Evolutionary conservation across 2,329 filamentous ascomycete species (phyloP).

Genomic region (Nigrospora osmanthi): DNA sequence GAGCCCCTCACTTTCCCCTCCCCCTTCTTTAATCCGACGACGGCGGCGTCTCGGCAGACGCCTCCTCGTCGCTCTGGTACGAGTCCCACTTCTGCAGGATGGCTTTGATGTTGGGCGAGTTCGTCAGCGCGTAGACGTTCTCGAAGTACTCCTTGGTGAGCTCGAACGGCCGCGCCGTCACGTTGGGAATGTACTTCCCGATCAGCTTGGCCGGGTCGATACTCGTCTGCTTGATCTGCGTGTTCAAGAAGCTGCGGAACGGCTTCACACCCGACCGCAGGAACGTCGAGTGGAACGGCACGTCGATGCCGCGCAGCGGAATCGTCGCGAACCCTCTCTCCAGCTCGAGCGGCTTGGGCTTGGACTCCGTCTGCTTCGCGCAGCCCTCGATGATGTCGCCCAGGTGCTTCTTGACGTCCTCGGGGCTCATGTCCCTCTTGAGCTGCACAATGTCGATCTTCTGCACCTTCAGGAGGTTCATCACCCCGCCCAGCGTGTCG

Average conservation of each 20-base stretch:
- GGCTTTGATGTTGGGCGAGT: constrained; percentile 67
- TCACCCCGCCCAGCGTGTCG: constrained; percentile 70
- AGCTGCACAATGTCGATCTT: constrained; percentile 96
- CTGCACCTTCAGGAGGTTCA: constrained; percentile 93
- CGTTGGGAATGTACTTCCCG: constrained; percentile 98
- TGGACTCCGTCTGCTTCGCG: constrained; percentile 78
- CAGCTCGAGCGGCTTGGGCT: constrained; percentile 81
- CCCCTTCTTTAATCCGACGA: too few species aligned
- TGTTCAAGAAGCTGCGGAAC: constrained; percentile 94
- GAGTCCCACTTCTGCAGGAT: constrained; percentile 83
- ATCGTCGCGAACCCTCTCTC: constrained; percentile 96
- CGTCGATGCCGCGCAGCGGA: constrained; percentile 92
- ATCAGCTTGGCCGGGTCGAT: constrained; percentile 96
- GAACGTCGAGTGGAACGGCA: constrained; percentile 99
- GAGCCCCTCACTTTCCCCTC: too few species aligned
- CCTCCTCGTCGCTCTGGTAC: constrained; percentile 45
- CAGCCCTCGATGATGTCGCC: constrained; percentile 86
- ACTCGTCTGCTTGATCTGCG: constrained; percentile 99
- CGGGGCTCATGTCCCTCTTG: constrained; percentile 76
- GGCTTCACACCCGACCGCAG: constrained; percentile 96
- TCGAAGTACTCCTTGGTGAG: constrained; percentile 99
- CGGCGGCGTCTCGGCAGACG: too few species aligned
- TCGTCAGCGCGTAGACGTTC: constrained; percentile 93
- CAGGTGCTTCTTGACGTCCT: constrained; percentile 85
- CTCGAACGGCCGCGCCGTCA: constrained; percentile 91